Evolutionary conservation across 2,329 filamentous ascomycete species (phyloP).

Genomic region (Ophiostoma sp.): DNA sequence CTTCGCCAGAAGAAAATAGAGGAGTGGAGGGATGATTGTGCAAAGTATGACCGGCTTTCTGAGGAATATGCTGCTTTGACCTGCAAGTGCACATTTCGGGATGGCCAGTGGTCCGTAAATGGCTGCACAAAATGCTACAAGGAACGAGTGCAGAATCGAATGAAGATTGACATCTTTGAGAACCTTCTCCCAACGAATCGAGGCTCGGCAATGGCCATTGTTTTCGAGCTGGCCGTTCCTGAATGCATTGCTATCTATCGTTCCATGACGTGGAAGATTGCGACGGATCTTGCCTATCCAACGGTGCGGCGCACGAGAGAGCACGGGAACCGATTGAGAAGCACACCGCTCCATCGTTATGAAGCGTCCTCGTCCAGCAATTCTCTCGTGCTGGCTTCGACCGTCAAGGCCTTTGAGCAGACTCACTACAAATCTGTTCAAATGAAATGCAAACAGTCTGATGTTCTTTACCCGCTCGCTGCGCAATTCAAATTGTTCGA

Average conservation of each 20-base stretch:
- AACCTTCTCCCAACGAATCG: conserved; percentile 41
- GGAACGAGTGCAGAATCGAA: conserved; percentile 33
- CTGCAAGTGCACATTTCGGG: too few species aligned
- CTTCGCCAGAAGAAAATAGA: too few species aligned
- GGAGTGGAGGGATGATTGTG: too few species aligned
- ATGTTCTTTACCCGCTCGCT: conserved; percentile 49
- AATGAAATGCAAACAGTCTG: conserved; percentile 44
- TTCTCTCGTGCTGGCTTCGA: conserved; percentile 15
- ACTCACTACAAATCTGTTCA: conserved; percentile 49
- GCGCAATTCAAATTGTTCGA: conserved; percentile 53
- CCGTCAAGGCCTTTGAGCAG: conserved; percentile 30
- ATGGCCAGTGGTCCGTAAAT: too few species aligned
- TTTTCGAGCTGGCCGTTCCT: conserved; percentile 46
- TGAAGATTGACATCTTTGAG: conserved; percentile 44
- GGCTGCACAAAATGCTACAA: conserved; percentile 43
- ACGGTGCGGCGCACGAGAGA: too few species aligned
- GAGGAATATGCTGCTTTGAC: too few species aligned
- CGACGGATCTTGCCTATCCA: conserved; percentile 35
- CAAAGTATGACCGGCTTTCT: too few species aligned
- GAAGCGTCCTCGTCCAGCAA: too few species aligned
- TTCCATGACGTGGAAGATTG: conserved; percentile 44
- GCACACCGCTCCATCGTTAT: neutral
- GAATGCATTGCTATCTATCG: conserved; percentile 41
- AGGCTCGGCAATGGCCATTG: conserved; percentile 37
- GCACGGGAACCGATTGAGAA: conserved; percentile 29